Evolutionary conservation across 305 asterid species (phyloP).

Genomic region (Plantago coronopus): DNA sequence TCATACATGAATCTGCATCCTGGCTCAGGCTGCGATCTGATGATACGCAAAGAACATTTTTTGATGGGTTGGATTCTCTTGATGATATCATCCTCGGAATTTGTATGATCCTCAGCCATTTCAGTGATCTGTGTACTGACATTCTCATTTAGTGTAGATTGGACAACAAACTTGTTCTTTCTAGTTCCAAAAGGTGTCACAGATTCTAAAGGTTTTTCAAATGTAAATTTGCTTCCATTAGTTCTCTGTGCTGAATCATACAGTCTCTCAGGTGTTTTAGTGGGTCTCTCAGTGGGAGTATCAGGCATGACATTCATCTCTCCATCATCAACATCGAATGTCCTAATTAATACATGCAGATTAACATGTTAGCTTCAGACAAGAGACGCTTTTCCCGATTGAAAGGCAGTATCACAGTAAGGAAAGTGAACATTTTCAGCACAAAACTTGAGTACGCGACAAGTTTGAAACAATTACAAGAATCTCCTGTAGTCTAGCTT

Average conservation of each 20-base stretch:
- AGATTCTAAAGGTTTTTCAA: constrained; percentile 50
- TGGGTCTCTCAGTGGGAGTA: constrained; percentile 48
- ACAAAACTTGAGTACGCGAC: no score
- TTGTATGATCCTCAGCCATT: constrained; percentile 39
- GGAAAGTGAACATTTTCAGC: constrained; percentile 3
- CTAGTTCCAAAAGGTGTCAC: constrained; percentile 89
- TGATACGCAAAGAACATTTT: constrained; percentile 53
- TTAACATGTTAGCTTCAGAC: constrained; percentile 6
- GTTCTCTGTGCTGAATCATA: constrained; percentile 50
- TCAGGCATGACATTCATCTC: constrained; percentile 45
- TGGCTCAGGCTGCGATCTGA: constrained; percentile 52
- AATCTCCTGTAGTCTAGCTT: no score
- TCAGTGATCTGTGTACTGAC: constrained; percentile 32
- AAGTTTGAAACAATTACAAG: no score
- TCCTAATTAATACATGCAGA: constrained; percentile 41
- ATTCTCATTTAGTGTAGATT: constrained; percentile 59
- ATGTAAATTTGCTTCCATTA: constrained; percentile 49
- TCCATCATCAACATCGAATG: constrained; percentile 52
- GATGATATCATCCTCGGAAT: constrained; percentile 70
- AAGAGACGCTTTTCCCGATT: constrained; percentile 7
- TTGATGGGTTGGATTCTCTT: constrained; percentile 68
- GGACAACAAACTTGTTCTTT: constrained; percentile 78
- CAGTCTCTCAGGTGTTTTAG: constrained; percentile 30
- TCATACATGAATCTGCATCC: constrained; percentile 98
- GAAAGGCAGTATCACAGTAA: constrained; percentile 4